A percentile compares a stretch with the other conserved stretches of the same genome.
Evolutionary conservation across 2,329 filamentous ascomycete genomes (phyloP).

Genomic region (Cercospora sp.): DNA sequence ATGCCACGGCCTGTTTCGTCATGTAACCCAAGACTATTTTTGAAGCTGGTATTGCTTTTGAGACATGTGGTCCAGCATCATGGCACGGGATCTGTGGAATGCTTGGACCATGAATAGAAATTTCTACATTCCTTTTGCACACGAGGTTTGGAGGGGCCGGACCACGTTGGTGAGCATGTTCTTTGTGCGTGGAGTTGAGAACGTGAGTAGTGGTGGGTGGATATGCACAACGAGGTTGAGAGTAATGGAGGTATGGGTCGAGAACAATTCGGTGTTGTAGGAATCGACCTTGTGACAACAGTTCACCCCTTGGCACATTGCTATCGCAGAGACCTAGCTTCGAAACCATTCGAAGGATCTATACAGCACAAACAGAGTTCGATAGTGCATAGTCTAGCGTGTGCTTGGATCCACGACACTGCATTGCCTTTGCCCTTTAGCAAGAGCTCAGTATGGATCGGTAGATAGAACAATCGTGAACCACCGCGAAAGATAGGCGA

Average conservation of each 20-base stretch:
- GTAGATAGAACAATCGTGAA: background rate
- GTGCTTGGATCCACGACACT: background rate
- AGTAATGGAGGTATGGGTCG: background rate
- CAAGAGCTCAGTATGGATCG: background rate
- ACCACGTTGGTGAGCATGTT: slow-evolving; percentile 6
- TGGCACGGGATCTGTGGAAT: background rate
- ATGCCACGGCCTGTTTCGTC: background rate
- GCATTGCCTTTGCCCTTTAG: background rate
- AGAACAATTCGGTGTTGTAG: background rate
- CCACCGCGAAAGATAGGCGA: background rate
- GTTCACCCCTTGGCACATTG: background rate
- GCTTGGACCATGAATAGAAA: background rate
- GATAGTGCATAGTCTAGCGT: background rate
- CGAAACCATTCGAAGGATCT: background rate
- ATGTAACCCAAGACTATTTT: slow-evolving; percentile 1
- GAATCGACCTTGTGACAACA: too few species aligned
- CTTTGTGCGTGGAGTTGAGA: background rate
- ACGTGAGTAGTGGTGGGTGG: background rate
- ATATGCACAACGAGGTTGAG: background rate
- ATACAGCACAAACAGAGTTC: background rate
- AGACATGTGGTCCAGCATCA: background rate
- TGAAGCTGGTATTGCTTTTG: background rate
- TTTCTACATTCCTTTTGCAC: background rate
- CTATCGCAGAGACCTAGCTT: background rate
- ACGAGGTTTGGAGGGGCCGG: slow-evolving; percentile 5